These are phyloP conservation scores for Breviolum minutum DNA, from an alignment of 73 alveolate genomes.

Conservation along the genomic window DNA sequence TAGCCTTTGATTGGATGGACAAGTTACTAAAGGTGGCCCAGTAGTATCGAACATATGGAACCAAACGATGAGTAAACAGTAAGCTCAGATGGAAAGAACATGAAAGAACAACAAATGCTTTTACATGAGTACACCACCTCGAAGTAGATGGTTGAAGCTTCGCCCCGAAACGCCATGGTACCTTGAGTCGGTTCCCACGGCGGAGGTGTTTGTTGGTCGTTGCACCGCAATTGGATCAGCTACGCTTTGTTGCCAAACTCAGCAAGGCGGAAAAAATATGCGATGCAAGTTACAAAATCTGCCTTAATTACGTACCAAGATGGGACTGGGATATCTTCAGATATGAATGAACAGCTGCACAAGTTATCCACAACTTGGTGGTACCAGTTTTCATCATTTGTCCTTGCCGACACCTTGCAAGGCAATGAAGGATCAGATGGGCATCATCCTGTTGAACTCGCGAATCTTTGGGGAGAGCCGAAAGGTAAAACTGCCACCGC, in stretches of 20 bases:
- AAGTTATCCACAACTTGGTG: background rate
- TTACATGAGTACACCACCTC: too few species aligned
- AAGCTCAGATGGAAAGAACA: too few species aligned
- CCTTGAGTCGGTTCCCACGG: background rate
- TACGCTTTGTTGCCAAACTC: conserved; percentile 18
- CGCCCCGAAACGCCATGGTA: background rate
- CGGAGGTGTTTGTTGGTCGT: conserved; percentile 28
- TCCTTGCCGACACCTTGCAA: background rate
- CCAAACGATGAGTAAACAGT: too few species aligned
- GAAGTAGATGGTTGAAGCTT: background rate
- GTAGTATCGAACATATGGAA: too few species aligned
- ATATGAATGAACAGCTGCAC: background rate
- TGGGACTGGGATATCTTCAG: background rate
- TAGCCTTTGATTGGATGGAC: too few species aligned
- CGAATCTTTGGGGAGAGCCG: conserved; percentile 26
- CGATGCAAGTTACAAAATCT: background rate
- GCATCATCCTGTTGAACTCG: conserved; percentile 37
- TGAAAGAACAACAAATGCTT: too few species aligned
- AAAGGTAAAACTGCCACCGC: background rate
- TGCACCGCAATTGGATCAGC: conserved; percentile 34
- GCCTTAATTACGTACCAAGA: background rate
- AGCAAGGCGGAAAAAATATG: background rate
- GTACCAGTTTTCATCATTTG: background rate
- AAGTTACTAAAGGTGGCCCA: too few species aligned
- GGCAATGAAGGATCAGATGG: conserved; percentile 39